Conservation (phyloP, 2,329 filamentous ascomycete genomes). For the Talaromyces atroroseus region DNA sequence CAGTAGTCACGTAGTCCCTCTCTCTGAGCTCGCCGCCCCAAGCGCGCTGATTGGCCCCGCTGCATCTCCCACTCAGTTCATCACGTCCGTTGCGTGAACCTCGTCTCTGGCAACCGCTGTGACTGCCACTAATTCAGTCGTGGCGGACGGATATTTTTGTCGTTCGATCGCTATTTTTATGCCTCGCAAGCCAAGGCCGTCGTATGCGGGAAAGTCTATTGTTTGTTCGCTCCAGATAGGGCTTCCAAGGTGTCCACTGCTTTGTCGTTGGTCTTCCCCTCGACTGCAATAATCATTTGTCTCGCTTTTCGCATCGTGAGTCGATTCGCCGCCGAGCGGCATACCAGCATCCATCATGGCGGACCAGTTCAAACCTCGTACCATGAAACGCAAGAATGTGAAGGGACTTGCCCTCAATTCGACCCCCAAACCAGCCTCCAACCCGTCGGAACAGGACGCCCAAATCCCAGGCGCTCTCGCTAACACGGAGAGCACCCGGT, state of each 20-base stretch:
- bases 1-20: neutral
- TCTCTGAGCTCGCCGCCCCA: conserved; percentile 6
- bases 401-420: conserved; percentile 88
- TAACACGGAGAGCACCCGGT: conserved; percentile 55
- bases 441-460: conserved; percentile 66
- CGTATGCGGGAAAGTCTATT: neutral
- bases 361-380: conserved; percentile 60
- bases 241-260: neutral
- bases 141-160: neutral
- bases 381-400: conserved; percentile 98
- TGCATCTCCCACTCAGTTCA: conserved; percentile 7
- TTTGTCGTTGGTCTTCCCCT: neutral
- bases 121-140: conserved; percentile 1
- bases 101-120: neutral
- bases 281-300: neutral
- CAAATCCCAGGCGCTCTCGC: conserved; percentile 42
- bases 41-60: conserved; percentile 15
- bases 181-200: neutral
- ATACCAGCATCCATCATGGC: conserved; percentile 41
- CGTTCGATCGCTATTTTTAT: neutral
- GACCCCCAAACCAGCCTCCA: conserved; percentile 62
- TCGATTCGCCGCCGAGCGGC: conserved; percentile 14
- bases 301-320: neutral
- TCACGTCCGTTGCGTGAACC: conserved; percentile 4
- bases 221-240: neutral